phyloP scores from a whole-genome alignment of 257 asterid species.

The Solanum bulbocastanum region DNA sequence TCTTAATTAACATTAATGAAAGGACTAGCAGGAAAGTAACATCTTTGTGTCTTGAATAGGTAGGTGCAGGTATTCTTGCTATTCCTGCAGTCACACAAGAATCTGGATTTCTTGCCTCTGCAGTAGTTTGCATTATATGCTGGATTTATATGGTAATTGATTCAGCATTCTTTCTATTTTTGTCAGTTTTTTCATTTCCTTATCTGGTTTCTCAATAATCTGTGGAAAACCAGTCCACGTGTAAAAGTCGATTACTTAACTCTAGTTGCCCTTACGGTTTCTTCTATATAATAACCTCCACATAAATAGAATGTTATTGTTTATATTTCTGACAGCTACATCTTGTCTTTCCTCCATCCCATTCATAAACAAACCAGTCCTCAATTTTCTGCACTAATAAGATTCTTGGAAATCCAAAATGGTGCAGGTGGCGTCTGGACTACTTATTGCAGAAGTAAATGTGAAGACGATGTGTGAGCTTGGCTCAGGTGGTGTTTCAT shows the following conservation, averaged over 20 bases:
- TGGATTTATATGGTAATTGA: conserved; percentile 77
- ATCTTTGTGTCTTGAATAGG: conserved; percentile 19
- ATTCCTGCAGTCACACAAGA: conserved; percentile 95
- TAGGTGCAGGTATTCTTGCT: conserved; percentile 94
- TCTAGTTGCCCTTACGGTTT: not conserved
- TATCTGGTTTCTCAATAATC: not conserved
- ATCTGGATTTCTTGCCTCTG: conserved; percentile 83
- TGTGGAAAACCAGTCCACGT: not conserved
- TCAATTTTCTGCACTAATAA: not conserved
- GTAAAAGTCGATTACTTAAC: not conserved
- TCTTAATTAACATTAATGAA: not conserved
- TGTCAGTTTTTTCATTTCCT: not conserved
- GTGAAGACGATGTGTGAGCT: conserved; percentile 95
- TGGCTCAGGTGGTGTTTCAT: conserved; percentile 90
- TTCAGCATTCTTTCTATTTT: not conserved
- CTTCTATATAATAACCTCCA: not conserved
- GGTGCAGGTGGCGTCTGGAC: conserved; percentile 72
- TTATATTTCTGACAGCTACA: not conserved
- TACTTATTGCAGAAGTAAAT: conserved; percentile 94
- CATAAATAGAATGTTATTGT: not conserved
- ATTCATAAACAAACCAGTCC: not conserved
- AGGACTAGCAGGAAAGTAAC: not conserved
- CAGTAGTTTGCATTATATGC: conserved; percentile 58
- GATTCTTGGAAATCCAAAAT: conserved; percentile 4
- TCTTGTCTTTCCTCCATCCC: not conserved